Evolutionary conservation across 2,329 filamentous ascomycete species (phyloP), one percentile per base, ranked within the genome.

Genomic region (Aspergillus sp.): DNA sequence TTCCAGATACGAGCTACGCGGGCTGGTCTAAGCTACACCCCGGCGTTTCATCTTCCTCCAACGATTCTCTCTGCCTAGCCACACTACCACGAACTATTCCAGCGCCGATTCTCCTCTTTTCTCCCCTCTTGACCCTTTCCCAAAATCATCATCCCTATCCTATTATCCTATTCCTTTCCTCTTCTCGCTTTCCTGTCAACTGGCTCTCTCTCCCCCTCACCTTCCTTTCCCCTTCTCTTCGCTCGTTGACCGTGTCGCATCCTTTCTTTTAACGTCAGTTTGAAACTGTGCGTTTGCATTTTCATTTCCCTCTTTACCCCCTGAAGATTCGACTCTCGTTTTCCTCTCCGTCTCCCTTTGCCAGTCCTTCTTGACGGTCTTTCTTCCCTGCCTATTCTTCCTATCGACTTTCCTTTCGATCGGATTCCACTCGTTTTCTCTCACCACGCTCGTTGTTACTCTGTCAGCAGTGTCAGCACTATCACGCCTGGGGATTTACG

Each of bases 221-320:
- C 31, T 30, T 28, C 19, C 28, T 11, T 29, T 31, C 27, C 29
- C 6, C 33, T 27, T 34, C 28, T 13, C 33, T 31, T 44, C 31
- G 32, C 39, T 44, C 37, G 31, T 46, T 34, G 37, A 44, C 37
- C 33, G 5, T 42, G 27, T 40, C 39, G 27, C 33, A 33, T 39
- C 39, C 46, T 52, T 43, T 49, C 19, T 19, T 19, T 19, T 4
- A 19, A 19, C 19, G 48, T 48, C 49, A 50, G 49, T 55, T 59
- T 60, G 52, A 56, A 39, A 56, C 51, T 50, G 48, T 42, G 50
- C 50, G 44, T 42, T 43, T 46, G 39, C 45, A 32, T 47, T 37
- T 49, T 44, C 38, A 42, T 45, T 41, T 19, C 19, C 19, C 44
- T 37, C 34, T 44, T 35, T 43, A 27, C 43, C 49, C 48, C 49